Conservation (phyloP, 441 rosid species). For the Breynia disticha region DNA sequence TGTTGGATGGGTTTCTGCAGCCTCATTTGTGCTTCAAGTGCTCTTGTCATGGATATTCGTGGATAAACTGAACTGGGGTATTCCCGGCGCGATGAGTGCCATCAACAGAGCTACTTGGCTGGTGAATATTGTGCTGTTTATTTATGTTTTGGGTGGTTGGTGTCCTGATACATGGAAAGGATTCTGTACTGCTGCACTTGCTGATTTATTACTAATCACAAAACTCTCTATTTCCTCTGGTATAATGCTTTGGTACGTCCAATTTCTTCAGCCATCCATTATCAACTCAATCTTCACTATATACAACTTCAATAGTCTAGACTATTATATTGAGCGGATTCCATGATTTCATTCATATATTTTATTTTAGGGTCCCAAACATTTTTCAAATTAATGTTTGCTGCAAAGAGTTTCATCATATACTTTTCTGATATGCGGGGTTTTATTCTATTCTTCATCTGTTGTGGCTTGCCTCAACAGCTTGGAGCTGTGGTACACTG, state of each 20-base stretch:
- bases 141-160: conserved; percentile 58
- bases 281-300: too few relatives aligned
- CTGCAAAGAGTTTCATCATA: too few relatives aligned
- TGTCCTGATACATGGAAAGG: conserved; percentile 68
- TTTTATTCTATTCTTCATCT: not conserved
- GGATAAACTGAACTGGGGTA: conserved; percentile 30
- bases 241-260: conserved; percentile 51
- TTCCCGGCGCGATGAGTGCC: conserved; percentile 54
- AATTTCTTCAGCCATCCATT: not conserved
- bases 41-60: conserved; percentile 48
- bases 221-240: conserved; percentile 71
- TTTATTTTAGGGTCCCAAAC: too few relatives aligned
- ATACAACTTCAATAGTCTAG: too few relatives aligned
- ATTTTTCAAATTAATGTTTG: too few relatives aligned
- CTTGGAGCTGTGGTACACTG: conserved; percentile 54
- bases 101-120: conserved; percentile 36
- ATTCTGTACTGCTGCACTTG: conserved; percentile 39
- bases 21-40: conserved; percentile 34
- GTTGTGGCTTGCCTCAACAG: conserved; percentile 17
- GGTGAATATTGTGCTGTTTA: conserved; percentile 32
- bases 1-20: conserved; percentile 33
- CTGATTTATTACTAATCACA: conserved; percentile 38
- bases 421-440: not conserved
- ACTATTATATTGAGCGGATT: too few relatives aligned
- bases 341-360: too few relatives aligned